Evolutionary conservation across 768 basidiomycete species (phyloP).

Genomic region (Lentinula detonsa): DNA sequence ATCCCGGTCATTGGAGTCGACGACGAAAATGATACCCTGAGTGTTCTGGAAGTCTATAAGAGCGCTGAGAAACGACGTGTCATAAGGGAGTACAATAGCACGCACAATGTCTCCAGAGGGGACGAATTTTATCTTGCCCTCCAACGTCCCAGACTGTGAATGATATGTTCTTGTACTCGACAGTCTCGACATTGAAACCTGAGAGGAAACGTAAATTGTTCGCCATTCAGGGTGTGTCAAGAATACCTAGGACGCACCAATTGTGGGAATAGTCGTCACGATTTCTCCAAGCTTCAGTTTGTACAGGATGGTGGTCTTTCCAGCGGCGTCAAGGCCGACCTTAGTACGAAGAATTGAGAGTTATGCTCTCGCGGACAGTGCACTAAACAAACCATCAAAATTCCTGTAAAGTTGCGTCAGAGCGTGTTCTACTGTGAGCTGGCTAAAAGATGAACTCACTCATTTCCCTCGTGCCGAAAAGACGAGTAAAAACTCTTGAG

Average conservation of each 20-base stretch:
- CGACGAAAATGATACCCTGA: slow-evolving; percentile 99
- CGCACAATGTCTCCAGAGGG: slow-evolving; percentile 99
- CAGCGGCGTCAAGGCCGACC: slow-evolving; percentile 99
- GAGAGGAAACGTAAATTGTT: slow-evolving; percentile 15
- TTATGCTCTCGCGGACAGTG: neutral
- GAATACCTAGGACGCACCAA: slow-evolving; percentile 50
- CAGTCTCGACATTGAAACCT: slow-evolving; percentile 99
- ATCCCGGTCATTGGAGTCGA: slow-evolving; percentile 99
- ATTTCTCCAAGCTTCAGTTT: slow-evolving; percentile 99
- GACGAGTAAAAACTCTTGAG: slow-evolving; percentile 68
- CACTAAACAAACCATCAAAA: slow-evolving; percentile 73
- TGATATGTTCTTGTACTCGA: slow-evolving; percentile 99
- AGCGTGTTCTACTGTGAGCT: slow-evolving; percentile 20
- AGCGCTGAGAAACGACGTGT: slow-evolving; percentile 13
- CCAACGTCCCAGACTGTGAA: slow-evolving; percentile 99
- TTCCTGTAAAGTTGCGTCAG: slow-evolving; percentile 53
- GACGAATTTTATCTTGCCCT: slow-evolving; percentile 99
- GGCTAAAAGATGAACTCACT: slow-evolving; percentile 53
- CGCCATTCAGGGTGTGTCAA: slow-evolving; percentile 8
- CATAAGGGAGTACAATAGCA: slow-evolving; percentile 18
- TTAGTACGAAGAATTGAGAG: slow-evolving; percentile 17
- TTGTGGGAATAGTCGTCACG: slow-evolving; percentile 99
- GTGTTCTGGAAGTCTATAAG: slow-evolving; percentile 98
- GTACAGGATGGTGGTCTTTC: slow-evolving; percentile 98
- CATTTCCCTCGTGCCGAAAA: slow-evolving; percentile 99